Conservation (phyloP, 768 basidiomycete species). For the Rhizopogon vulgaris region DNA sequence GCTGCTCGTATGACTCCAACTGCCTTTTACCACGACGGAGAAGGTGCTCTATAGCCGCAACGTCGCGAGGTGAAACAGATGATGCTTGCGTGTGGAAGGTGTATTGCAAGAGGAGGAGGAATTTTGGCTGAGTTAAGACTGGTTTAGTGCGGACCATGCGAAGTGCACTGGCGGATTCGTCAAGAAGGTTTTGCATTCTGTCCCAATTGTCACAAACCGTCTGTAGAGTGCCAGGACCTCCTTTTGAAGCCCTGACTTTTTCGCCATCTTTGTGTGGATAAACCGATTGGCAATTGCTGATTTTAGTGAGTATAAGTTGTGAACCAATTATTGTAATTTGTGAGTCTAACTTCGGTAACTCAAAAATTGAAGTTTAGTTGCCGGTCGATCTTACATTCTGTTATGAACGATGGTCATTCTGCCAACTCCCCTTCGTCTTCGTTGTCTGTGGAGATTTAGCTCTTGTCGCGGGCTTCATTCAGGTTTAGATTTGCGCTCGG, state of each 20-base stretch:
- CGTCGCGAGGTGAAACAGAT: conserved; percentile 55
- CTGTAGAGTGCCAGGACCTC: conserved; percentile 49
- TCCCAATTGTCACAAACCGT: conserved; percentile 32
- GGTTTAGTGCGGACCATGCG: conserved; percentile 74
- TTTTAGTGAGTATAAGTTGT: too few species aligned
- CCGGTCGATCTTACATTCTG: neutral
- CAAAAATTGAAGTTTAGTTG: neutral
- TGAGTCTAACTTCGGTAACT: neutral
- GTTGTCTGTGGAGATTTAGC: conserved; percentile 4
- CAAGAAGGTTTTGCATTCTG: conserved; percentile 6
- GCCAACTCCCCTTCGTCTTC: conserved; percentile 5
- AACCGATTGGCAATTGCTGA: too few species aligned
- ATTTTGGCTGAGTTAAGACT: conserved; percentile 49
- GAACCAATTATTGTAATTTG: too few species aligned
- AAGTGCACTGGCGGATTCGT: conserved; percentile 47
- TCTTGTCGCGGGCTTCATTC: conserved; percentile 10
- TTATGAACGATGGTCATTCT: conserved; percentile 4
- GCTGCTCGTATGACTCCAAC: conserved; percentile 62
- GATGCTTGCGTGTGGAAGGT: conserved; percentile 61
- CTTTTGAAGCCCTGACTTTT: conserved; percentile 44
- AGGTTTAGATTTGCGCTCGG: conserved; percentile 2
- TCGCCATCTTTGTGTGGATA: conserved; percentile 16
- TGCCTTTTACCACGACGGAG: conserved; percentile 64
- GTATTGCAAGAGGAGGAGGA: conserved; percentile 62
- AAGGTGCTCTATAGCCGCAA: conserved; percentile 69